Base-by-base conservation (phyloP, 164 flowering plant species). In the Aristolochia fimbriata region DNA sequence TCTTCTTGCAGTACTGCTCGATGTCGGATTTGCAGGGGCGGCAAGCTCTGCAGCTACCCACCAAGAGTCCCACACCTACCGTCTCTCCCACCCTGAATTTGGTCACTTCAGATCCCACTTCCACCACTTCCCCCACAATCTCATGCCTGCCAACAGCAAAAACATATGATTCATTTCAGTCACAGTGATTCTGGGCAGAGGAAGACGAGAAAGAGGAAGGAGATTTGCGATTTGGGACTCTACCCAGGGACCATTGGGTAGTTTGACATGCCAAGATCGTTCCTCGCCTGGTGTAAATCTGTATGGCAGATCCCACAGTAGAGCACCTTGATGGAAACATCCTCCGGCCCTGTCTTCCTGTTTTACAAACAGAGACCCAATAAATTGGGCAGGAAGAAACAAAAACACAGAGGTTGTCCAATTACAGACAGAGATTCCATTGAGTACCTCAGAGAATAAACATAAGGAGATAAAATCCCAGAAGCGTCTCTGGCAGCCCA, bases 1-100 rank as follows among this genome's bases (percentile, higher is more conserved):
- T 82, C 83, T 93, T 87, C 75, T 71, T 78, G 78, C 97, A 90
- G 76, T 93, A 93, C 20, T 93, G 97, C 75, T 90, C 98, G 30
- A 74, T 68, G 62, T 84, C 91, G 4, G 84, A 56, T 15, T 78
- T 66, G 74, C 98, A 93, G 0, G 88, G 82, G 0, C 68, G 43
- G 66, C 98, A 93, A 24, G 53, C 51, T 47, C 82, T 72, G 61
- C 92, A 81, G 27, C 77, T 81, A 4, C 88, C 86, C 51, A 85
- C 64, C 0, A 77, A 61, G 51, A 77, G 61, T 6, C 85, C 92
- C 16, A 78, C 88, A 47, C 88, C 92, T 0, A 81, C 83, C 9
- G 59, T 51, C 57, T 85, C 86, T 22, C 88, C 86, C n/a, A 73
- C 64, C 51, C 41, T 67, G 79, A 77, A 83, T 52, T 67, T 80